Conservation (phyloP, 169 alveolate genomes). For the Cryptosporidium ryanae region DNA sequence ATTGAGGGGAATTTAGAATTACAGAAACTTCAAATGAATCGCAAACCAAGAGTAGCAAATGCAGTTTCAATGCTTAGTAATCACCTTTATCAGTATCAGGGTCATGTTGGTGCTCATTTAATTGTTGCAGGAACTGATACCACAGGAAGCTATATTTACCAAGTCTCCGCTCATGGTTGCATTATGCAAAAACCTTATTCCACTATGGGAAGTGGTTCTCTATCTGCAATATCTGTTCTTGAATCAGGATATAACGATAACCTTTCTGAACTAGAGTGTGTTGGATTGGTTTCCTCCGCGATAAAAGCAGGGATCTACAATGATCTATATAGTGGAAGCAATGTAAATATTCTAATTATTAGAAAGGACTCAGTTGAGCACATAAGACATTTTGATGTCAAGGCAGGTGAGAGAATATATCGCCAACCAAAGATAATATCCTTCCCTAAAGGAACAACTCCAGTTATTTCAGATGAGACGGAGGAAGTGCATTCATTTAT, state of each 20-base stretch:
- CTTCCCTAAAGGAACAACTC: constrained; percentile 84
- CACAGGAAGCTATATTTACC: constrained; percentile 94
- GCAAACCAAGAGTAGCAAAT: constrained; percentile 89
- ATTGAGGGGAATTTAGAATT: constrained; percentile 91
- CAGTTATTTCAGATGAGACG: constrained; percentile 81
- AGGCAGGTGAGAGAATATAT: constrained; percentile 82
- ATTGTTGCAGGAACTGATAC: constrained; percentile 97
- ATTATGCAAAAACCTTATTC: constrained; percentile 89
- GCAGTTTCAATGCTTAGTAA: constrained; percentile 89
- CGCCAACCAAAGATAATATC: constrained; percentile 80
- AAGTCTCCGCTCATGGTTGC: constrained; percentile 96
- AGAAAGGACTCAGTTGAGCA: constrained; percentile 88
- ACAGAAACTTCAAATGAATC: constrained; percentile 91
- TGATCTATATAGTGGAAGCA: constrained; percentile 96
- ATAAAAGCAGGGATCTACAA: constrained; percentile 96
- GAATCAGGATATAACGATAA: constrained; percentile 94
- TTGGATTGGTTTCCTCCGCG: constrained; percentile 90
- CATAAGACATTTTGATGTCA: constrained; percentile 82
- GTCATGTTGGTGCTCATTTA: constrained; percentile 96
- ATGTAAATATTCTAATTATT: constrained; percentile 93
- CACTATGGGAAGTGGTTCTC: constrained; percentile 98
- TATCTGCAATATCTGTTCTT: constrained; percentile 96
- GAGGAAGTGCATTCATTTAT: constrained; percentile 77
- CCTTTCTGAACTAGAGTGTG: constrained; percentile 93
- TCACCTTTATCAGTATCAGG: constrained; percentile 93